A percentile compares a stretch with the other conserved stretches of the same genome.
Conservation (phyloP, 148 eudicot genomes). For the Hydrangea macrophylla region DNA sequence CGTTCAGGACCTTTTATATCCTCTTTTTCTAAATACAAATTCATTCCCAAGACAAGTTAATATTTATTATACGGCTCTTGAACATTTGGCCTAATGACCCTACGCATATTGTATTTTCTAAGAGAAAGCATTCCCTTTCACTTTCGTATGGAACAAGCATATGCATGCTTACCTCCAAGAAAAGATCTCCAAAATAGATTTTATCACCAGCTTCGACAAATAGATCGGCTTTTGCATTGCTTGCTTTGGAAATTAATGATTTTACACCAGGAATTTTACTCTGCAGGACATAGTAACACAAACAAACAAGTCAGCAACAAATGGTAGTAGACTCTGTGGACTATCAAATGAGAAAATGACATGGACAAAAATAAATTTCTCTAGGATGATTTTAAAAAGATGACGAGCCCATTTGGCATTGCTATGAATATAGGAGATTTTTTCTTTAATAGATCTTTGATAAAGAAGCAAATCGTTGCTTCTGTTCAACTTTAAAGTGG, state of each 20-base stretch:
- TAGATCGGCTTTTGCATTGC: constrained; percentile 82
- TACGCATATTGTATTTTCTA: background rate
- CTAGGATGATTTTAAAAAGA: background rate
- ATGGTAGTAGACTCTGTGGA: background rate
- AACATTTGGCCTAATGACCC: background rate
- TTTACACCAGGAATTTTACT: constrained; percentile 65
- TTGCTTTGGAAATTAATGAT: constrained; percentile 90
- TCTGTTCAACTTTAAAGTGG: too few relatives aligned
- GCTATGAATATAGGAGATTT: too few relatives aligned
- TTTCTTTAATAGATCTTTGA: too few relatives aligned
- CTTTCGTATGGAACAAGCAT: too few relatives aligned
- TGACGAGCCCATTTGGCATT: too few relatives aligned
- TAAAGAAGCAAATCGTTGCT: too few relatives aligned
- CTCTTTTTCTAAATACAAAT: background rate
- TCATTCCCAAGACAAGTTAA: background rate
- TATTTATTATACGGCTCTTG: background rate
- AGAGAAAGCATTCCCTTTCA: constrained; percentile 1
- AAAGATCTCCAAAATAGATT: constrained; percentile 68
- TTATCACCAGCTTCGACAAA: constrained; percentile 72
- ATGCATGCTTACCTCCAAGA: constrained; percentile 61
- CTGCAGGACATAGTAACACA: constrained; percentile 36
- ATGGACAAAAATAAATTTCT: constrained; percentile 8
- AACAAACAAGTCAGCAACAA: constrained; percentile 12
- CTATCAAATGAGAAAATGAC: constrained; percentile 9
- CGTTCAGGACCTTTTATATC: background rate